Base-by-base conservation (phyloP, 805 yeast genomes). In the Komagataella phaffii region DNA sequence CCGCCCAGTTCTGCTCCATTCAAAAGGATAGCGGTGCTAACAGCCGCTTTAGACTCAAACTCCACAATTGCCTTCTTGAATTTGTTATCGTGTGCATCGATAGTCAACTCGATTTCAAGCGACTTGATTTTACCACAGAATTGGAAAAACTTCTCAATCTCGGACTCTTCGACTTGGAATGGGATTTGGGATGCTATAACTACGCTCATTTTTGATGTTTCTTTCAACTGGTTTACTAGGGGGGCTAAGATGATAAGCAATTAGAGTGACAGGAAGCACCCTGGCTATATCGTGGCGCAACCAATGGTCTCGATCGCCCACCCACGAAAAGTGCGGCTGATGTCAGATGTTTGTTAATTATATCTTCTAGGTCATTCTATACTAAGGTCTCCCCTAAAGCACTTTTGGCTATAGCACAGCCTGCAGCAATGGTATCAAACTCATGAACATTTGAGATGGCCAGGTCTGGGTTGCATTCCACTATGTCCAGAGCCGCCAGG, bases 361-460 rank as follows among this genome's bases (percentile, higher is more conserved):
- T 10, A 30, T 30, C 40, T 30, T 30, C 40, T 30, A 30, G 40
- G 14, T 14, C 14, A 8, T 30, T 30, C 40, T 73, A 85, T 57
- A 85, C 68, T 52, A 91, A 69, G 3, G 96, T 85, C 65, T 93
- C 96, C 53, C 99, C 99, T 58, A 93, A 68, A 1, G 97, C 96
- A 72, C 97, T 89, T 66, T 95, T 80, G 51, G 91, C 91, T 53
- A 91, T 77, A 19, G 96, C 90, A 60, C 91, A 78, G 8, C 96
- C 97, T 7, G 96, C 85, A 54, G 85, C 78, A 43, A 91, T 85
- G 3, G 99, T 93, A 62, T 89, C 95, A 50, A 81, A 67, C 17
- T 86, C 81, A 59, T 88, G 90, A 49, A 71, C 68, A 56, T 86
- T 93, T 55, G 78, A 74, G n/a, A 78, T 79, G 7, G 91, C 97